A percentile compares a stretch with the other conserved stretches of the same genome.
Conservation (phyloP, 345 rosid species). For the Eucalyptus cladocalyx region DNA sequence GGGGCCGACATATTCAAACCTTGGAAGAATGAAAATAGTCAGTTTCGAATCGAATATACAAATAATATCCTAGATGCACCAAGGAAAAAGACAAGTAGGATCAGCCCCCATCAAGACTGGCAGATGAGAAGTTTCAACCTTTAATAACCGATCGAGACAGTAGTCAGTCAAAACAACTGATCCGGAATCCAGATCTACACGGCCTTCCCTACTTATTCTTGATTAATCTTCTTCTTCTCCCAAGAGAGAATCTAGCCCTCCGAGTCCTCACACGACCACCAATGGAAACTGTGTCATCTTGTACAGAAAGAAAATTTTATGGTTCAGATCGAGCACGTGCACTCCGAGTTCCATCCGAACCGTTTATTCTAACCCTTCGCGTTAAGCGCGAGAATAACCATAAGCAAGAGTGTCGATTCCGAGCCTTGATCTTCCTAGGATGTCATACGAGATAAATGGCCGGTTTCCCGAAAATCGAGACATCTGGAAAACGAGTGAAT, state of each 20-base stretch:
- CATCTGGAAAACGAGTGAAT: background rate
- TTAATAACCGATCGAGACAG: too few species aligned
- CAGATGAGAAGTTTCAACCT: too few species aligned
- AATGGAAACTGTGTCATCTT: background rate
- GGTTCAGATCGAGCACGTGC: background rate
- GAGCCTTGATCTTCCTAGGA: background rate
- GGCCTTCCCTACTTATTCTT: background rate
- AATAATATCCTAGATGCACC: too few species aligned
- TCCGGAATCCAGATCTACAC: background rate
- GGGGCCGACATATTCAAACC: too few species aligned
- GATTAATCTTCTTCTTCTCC: background rate
- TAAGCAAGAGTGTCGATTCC: background rate
- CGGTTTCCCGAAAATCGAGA: background rate
- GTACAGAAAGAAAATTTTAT: background rate
- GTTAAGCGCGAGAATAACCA: background rate
- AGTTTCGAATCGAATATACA: too few species aligned
- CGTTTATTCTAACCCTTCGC: background rate
- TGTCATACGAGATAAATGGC: background rate
- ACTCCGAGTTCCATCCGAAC: background rate
- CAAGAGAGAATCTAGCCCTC: background rate
- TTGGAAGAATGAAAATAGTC: too few species aligned
- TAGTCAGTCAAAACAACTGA: background rate
- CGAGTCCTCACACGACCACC: background rate
- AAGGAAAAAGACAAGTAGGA: too few species aligned
- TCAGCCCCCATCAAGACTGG: too few species aligned